Base-by-base conservation (phyloP, 345 rosid genomes). In the Salix dunnii region DNA sequence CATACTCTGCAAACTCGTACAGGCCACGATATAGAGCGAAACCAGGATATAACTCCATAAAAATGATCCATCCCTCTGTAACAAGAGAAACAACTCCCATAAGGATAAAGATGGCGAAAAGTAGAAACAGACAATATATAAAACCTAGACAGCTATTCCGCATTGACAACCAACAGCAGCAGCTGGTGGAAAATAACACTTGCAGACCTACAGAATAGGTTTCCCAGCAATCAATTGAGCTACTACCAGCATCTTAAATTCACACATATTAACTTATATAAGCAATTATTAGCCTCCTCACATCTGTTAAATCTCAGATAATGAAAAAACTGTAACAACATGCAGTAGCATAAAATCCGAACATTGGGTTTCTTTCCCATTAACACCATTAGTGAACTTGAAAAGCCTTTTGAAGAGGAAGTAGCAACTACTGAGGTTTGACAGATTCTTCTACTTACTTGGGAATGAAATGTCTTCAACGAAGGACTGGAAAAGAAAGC, bases 11-110 rank as follows among this genome's bases (percentile, higher is more conserved):
- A 33, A 95, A 88, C 82, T 95, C 97, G 17, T 93, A 95, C 73
- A 95, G 70, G n/a, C 99, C 98, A 55, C 98, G 98, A 66, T 72
- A 91, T 27, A 95, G 76, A 74, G 97, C 77, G 66, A 93, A 95
- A 53, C 98, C 97, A 28, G 99, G 99, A 85, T 83, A 95, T 55
- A 95, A 48, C 88, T 95, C 96, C 90, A 95, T 42, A n/a, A 82
- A 74, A 53, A 81, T 72, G 72, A 93, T 82, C 97, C 94, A 89
- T 33, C 78, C 77, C 78, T 90, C 99, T 95, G 81, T 68, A 85
- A 74, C 42, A 78, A 70, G 62, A 77, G 53, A 83, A 69, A 68
- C 40, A 53, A 18, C 30, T 58, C 48, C 63, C 67, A 36, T 30
- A 55, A 67, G 68, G 65, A 68, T 38, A 36, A 48, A 42, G 42